These are phyloP conservation scores for Didymella pomorum DNA, from an alignment of 2,329 filamentous ascomycete species.

Conservation along the genomic window DNA sequence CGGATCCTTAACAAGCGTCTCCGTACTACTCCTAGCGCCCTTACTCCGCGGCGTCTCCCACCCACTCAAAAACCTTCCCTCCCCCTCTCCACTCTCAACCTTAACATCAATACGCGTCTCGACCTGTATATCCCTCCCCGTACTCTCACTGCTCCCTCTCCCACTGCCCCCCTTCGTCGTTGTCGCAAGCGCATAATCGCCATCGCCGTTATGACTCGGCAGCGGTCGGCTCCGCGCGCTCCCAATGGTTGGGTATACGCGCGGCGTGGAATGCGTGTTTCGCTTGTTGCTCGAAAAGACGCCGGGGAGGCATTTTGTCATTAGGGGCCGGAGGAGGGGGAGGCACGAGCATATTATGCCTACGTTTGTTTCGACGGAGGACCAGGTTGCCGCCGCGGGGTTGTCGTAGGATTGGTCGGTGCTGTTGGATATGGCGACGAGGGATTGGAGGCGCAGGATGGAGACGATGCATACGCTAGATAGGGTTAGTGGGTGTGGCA, in stretches of 20 bases:
- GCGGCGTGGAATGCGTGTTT: constrained; percentile 19
- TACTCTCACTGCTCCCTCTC: constrained; percentile 13
- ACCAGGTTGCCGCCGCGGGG: constrained; percentile 43
- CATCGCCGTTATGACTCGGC: constrained; percentile 14
- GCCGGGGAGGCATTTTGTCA: constrained; percentile 35
- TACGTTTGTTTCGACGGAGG: constrained; percentile 42
- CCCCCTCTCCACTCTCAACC: constrained; percentile 26
- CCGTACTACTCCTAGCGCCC: constrained; percentile 17
- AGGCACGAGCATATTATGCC: constrained; percentile 48
- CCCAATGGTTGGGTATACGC: constrained; percentile 24
- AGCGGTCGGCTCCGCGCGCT: constrained; percentile 18
- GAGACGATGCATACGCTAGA: constrained; percentile 47
- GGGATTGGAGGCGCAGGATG: constrained; percentile 45
- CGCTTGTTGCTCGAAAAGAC: constrained; percentile 31
- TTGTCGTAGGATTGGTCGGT: constrained; percentile 45
- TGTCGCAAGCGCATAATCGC: constrained; percentile 18
- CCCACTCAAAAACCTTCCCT: constrained; percentile 5
- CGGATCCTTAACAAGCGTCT: constrained; percentile 24
- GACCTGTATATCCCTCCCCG: constrained; percentile 35
- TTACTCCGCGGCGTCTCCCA: constrained; percentile 21
- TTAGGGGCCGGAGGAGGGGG: constrained; percentile 39
- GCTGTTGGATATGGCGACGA: constrained; percentile 44
- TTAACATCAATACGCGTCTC: constrained; percentile 34
- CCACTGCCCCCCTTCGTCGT: constrained; percentile 14
- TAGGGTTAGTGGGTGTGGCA: constrained; percentile 11